Percentiles rank a stretch among this genome's conserved stretches.
phyloP scores from a whole-genome alignment of 345 rosid species.

The Eucalyptus cladocalyx region DNA sequence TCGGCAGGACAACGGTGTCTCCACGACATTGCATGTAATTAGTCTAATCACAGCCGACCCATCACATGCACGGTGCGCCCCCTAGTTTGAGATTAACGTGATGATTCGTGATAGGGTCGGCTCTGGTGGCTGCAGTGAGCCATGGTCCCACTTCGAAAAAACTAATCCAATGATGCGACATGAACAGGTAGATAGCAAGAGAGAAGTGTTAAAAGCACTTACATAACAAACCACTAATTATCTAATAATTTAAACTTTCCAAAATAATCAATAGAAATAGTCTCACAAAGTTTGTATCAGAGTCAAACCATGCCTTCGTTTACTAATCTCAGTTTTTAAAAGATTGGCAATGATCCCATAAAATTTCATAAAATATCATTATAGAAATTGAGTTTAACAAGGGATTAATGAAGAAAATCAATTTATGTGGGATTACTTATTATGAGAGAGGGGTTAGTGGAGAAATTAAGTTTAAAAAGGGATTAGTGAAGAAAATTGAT shows the following conservation, averaged over 20 bases:
- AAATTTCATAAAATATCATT: accelerated
- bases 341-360: accelerated
- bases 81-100: neutral
- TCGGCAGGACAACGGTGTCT: neutral
- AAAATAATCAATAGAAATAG: neutral
- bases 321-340: too few species aligned
- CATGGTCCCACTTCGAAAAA: neutral
- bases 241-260: too few species aligned
- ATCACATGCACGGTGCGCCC: neutral
- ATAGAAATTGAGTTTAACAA: accelerated
- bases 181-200: neutral
- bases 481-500: neutral
- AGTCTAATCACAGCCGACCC: neutral
- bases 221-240: neutral
- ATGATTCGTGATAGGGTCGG: neutral
- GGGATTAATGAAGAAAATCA: neutral
- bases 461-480: neutral
- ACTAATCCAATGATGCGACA: neutral
- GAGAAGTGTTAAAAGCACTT: neutral
- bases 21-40: neutral
- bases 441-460: neutral
- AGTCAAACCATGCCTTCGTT: too few species aligned
- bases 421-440: neutral
- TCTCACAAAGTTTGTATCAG: neutral
- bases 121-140: neutral